Evolutionary conservation across 352 stramenopile species (phyloP), one percentile per base, ranked within the genome.

Genomic region (Aphanomyces invadans): DNA sequence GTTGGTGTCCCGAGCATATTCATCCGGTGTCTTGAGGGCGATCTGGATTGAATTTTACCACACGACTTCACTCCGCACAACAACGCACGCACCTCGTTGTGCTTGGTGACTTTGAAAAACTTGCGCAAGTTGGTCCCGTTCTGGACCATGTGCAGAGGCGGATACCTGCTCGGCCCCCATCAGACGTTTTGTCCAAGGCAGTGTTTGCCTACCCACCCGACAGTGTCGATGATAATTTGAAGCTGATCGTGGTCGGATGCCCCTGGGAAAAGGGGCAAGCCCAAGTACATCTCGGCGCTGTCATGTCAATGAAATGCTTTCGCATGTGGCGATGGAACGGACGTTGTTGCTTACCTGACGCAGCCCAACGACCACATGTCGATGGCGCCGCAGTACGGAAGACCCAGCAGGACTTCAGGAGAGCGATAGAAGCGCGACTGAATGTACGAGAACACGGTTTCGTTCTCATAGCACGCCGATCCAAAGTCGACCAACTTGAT

Each of bases 401-500:
- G 69, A 19, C 91, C 90, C 0, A 97, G 70, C 70, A 97, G 91
- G 17, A 96, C 86, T 73, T 96, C 87, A n/a, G 89, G 89, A 25
- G 78, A 88, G 31, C 90, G 75, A 77, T 97, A 97, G 72, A 97
- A 97, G 12, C 90, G 72, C 31, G 76, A 91, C 70, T 97, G 90
- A 55, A 97, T 96, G 72, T 97, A 97, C 7, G 83, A 86, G 62
- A 95, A 90, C 49, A 88, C 75, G 2, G 82, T 83, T 66, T 90
- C 87, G 64, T 89, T 78, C 15, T 74, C 80, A 33, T 80, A 76
- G 75, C 90, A 98, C 0, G 80, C 92, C 31, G 76, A 94, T 31
- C 90, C 92, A 82, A 98, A 97, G 74, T 97, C 92, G 72, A 97
- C 96, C 1, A 98, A 77, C 71, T 98, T 97, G 48, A 98, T 65